Base-by-base conservation (phyloP, 495 filamentous ascomycete genomes). In the Peziza echinospora region DNA sequence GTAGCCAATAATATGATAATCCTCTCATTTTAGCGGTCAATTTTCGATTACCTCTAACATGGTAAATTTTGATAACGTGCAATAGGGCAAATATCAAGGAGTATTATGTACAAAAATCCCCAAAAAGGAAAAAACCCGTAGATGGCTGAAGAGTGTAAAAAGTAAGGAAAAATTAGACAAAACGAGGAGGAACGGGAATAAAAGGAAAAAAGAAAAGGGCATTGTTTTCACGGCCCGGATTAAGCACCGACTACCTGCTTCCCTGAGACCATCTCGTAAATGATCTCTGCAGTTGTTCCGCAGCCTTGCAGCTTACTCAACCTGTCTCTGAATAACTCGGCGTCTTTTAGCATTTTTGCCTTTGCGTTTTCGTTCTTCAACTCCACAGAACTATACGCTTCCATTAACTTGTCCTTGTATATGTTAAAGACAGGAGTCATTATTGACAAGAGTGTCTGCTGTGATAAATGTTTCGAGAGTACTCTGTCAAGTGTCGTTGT, bases 351-450 rank as follows among this genome's bases (percentile, higher is more conserved):
- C 70, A 97, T 79, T 53, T 85, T 77, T 46, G 71, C 70, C 54
- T 77, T 78, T 10, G 75, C 84, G 26, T 62, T 61, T 48, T 80
- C 77, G 17, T 72, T 81, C 55, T 64, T 71, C 19, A 87, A 66
- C 16, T 65, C 65, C 25, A 80, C 71, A 43, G 76, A 77, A 39
- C 72, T 62, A 55, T 85, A 82, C 16, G 82, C 78, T 47, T 73
- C 76, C 3, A 76, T 77, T 66, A 86, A 77, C 49, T 89, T 84
- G 48, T 80, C 80, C 51, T 76, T 76, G 59, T 94, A 97, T 60
- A 73, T 84, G 44, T 69, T 71, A 54, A 93, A 93, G 0, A 97
- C 84, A 6, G 84, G 81, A 5, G 70, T 66, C 84, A 96, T 93
- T 58, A 97, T 94, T 65, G 84, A 73, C 37, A 65, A 61, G 0